Percentiles rank a stretch among this genome's conserved stretches.
Evolutionary conservation across 345 rosid genomes (phyloP).

Genomic region (Lenwebbia sp.): DNA sequence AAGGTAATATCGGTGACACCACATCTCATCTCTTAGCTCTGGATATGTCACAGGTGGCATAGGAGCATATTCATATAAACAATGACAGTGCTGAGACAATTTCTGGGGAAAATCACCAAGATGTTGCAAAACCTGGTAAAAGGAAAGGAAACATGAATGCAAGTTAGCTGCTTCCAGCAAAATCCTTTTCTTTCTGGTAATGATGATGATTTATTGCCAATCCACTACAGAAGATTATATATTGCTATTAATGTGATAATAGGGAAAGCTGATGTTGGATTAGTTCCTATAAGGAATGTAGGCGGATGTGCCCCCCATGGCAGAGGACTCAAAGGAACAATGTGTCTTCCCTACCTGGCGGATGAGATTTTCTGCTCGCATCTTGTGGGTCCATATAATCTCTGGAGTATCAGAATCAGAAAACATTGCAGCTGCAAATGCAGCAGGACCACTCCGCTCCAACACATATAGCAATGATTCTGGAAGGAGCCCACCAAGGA

Average conservation of each 20-base stretch:
- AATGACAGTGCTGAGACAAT: conserved; percentile 94
- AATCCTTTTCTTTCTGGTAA: not conserved
- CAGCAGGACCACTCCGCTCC: conserved; percentile 95
- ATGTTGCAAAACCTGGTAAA: conserved; percentile 91
- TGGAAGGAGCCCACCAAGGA: conserved; percentile 98
- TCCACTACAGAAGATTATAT: not conserved
- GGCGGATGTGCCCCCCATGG: not conserved
- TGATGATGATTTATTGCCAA: not conserved
- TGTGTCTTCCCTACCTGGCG: conserved; percentile 50
- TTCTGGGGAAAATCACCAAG: conserved; percentile 98
- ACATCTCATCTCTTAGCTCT: conserved; percentile 99
- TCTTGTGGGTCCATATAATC: conserved; percentile 97
- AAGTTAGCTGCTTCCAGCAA: not conserved
- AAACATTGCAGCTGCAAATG: conserved; percentile 98
- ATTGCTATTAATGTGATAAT: not conserved
- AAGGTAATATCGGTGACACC: conserved; percentile 99
- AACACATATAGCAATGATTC: conserved; percentile 91
- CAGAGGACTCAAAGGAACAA: not conserved
- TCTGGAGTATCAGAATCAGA: conserved; percentile 99
- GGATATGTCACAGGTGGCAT: conserved; percentile 99
- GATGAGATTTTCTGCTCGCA: conserved; percentile 97
- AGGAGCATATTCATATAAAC: conserved; percentile 91
- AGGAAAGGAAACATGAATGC: conserved; percentile 1
- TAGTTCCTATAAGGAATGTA: not conserved
- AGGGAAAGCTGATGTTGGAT: not conserved